A percentile compares a stretch with the other conserved stretches of the same genome.
phyloP scores from a whole-genome alignment of 2,329 filamentous ascomycete species.

The Xylaria sp. region DNA sequence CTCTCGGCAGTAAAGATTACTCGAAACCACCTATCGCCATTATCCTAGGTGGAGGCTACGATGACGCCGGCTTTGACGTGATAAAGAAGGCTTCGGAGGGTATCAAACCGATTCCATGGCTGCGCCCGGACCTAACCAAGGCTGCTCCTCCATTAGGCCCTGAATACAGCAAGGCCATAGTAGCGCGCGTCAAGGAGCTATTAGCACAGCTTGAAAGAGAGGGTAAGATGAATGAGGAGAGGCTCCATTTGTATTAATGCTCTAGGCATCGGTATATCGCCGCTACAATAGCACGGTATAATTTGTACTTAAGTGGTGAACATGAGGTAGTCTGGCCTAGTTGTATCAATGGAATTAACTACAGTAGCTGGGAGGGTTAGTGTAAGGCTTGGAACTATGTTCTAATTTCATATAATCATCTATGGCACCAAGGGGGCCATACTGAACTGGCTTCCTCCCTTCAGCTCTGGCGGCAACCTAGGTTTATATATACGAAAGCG shows the following conservation, averaged over 20 bases:
- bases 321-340: not conserved
- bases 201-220: slow-evolving; percentile 27
- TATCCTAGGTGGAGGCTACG: slow-evolving; percentile 40
- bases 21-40: slow-evolving; percentile 34
- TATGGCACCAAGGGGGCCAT: too few species aligned
- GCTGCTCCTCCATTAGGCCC: slow-evolving; percentile 40
- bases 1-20: slow-evolving; percentile 41
- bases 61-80: slow-evolving; percentile 31
- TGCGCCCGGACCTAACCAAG: slow-evolving; percentile 39
- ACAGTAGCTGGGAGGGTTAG: too few species aligned
- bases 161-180: slow-evolving; percentile 40
- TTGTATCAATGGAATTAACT: not conserved
- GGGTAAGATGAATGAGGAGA: slow-evolving; percentile 22
- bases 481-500: too few species aligned
- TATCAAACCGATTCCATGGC: slow-evolving; percentile 40
- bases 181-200: slow-evolving; percentile 36
- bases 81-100: slow-evolving; percentile 36
- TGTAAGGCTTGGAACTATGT: too few species aligned
- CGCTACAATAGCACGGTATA: not conserved
- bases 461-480: too few species aligned
- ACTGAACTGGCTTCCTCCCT: too few species aligned
- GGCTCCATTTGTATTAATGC: slow-evolving; percentile 4
- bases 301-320: not conserved
- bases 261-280: too few species aligned
- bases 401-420: too few species aligned